phyloP scores from a whole-genome alignment of 1,284 basidiomycete species.

The Rhodotorula sp. region DNA sequence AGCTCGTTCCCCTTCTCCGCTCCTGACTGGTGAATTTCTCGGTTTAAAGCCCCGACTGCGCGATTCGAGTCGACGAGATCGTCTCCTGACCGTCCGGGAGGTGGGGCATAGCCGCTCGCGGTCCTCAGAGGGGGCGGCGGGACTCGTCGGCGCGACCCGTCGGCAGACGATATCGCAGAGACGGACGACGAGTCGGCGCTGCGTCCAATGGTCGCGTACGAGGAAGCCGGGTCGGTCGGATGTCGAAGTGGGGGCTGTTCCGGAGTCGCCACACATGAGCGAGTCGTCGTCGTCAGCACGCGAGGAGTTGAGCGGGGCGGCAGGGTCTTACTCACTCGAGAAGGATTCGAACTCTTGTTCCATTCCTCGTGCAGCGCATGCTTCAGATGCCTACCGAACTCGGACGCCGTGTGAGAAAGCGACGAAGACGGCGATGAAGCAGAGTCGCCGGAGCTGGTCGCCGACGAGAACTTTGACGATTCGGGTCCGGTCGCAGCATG shows the following conservation, averaged over 20 bases:
- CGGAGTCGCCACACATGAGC: too few relatives aligned
- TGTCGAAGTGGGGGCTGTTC: not conserved
- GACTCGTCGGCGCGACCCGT: not conserved
- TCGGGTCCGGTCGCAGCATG: not conserved
- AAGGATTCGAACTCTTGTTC: not conserved
- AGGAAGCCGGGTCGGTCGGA: not conserved
- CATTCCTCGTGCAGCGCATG: not conserved
- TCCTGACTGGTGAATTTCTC: too few relatives aligned
- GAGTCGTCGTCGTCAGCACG: too few relatives aligned
- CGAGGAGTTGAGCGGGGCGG: not conserved
- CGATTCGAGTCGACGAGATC: too few relatives aligned
- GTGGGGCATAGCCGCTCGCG: not conserved
- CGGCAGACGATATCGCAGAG: not conserved
- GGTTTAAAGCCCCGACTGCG: too few relatives aligned
- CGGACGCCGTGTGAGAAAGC: not conserved
- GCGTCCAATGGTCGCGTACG: not conserved
- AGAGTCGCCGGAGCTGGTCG: not conserved
- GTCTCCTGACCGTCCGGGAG: too few relatives aligned
- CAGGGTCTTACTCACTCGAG: not conserved
- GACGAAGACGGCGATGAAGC: not conserved
- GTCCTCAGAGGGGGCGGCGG: not conserved
- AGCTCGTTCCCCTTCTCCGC: not conserved
- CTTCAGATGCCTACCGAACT: not conserved
- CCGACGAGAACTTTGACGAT: not conserved
- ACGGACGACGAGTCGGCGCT: not conserved